These are phyloP conservation scores for Dactylorhiza incarnata DNA, from an alignment of 106 monocot genomes.

Conservation along the genomic window DNA sequence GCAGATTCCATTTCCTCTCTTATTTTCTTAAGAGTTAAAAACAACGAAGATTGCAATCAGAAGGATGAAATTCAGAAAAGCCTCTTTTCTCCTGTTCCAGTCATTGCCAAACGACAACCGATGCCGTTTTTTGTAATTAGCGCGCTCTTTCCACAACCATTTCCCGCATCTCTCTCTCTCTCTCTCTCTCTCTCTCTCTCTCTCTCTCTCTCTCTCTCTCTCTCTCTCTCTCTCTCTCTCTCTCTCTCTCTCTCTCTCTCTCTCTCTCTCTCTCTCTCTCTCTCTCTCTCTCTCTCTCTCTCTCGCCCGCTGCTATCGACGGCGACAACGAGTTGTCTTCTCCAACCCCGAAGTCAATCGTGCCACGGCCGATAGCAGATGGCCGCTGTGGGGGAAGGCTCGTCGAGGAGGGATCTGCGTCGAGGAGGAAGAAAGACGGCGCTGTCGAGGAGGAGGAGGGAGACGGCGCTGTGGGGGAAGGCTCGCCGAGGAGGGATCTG, in stretches of 20 bases:
- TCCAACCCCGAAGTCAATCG: neutral
- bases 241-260: no score
- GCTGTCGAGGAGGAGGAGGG: no score
- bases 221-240: no score
- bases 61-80: neutral
- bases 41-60: neutral
- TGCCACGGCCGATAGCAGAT: neutral
- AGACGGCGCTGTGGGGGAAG: no score
- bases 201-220: no score
- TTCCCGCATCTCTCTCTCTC: neutral
- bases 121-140: neutral
- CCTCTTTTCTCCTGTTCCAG: neutral
- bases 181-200: no score
- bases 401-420: no score
- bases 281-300: no score
- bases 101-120: slow-evolving; percentile 2
- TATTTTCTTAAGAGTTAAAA: neutral
- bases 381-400: no score
- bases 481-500: no score
- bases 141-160: neutral
- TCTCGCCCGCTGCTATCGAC: neutral
- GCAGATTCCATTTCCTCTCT: slow-evolving; percentile 4
- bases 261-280: no score
- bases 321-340: neutral
- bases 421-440: no score